phyloP scores from a whole-genome alignment of 306 rosid species.

The Benincasa hispida region DNA sequence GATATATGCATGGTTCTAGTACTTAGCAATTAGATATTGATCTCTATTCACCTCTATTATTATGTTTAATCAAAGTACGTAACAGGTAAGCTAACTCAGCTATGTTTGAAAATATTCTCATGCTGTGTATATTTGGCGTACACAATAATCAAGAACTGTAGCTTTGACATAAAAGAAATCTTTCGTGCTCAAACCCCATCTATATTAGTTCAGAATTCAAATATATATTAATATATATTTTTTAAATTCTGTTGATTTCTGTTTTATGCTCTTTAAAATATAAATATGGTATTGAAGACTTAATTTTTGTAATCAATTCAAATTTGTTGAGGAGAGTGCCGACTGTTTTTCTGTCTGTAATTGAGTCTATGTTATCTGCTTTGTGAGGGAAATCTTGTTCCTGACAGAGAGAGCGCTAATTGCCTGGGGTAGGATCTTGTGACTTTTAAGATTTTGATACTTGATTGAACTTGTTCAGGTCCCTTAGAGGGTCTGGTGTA shows the following conservation, averaged over 20 bases:
- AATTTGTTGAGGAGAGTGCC: neutral
- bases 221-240: neutral
- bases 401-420: neutral
- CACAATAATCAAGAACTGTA: neutral
- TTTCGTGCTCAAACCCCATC: neutral
- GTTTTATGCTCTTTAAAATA: neutral
- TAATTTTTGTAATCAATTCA: neutral
- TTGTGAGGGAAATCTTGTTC: neutral
- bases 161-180: neutral
- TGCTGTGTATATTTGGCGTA: neutral
- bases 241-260: neutral
- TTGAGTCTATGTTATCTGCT: neutral
- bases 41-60: neutral
- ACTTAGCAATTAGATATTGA: neutral
- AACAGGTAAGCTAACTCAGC: neutral
- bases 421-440: neutral
- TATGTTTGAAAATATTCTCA: neutral
- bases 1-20: neutral
- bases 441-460: neutral
- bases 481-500: neutral
- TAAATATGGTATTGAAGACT: neutral
- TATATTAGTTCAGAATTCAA: neutral
- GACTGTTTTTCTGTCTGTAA: neutral
- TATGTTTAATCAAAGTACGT: neutral
- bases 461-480: neutral